Conservation (phyloP, 2,329 filamentous ascomycete genomes). For the Dryadomyces quercus-mongolicae region DNA sequence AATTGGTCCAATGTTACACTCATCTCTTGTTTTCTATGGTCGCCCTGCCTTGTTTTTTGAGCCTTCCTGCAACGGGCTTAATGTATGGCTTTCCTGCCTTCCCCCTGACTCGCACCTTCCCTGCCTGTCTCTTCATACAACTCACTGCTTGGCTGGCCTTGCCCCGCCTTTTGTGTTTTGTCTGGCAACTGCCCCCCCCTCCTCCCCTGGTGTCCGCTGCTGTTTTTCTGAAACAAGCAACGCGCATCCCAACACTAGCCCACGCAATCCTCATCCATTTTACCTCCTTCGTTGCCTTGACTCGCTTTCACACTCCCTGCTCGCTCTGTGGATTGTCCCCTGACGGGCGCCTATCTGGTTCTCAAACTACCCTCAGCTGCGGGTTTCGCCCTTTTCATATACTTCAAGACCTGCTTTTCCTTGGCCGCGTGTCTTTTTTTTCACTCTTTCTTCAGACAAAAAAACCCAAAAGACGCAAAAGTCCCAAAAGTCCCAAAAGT, state of each 20-base stretch:
- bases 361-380: not conserved
- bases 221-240: slow-evolving; percentile 1
- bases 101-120: not conserved
- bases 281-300: not conserved
- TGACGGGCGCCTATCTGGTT: not conserved
- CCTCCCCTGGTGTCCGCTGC: not conserved
- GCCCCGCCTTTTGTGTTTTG: not conserved
- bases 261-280: not conserved
- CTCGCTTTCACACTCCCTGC: not conserved
- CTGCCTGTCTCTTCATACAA: not conserved
- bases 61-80: not conserved
- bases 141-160: not conserved
- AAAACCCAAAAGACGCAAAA: too few species aligned
- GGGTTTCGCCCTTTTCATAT: not conserved
- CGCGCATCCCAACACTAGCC: not conserved
- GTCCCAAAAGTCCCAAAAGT: too few species aligned
- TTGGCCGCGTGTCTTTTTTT: not conserved
- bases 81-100: not conserved
- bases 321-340: not conserved
- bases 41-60: not conserved
- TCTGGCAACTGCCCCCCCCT: not conserved
- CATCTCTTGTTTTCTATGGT: not conserved
- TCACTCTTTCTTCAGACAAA: not conserved
- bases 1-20: not conserved
- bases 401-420: not conserved